A percentile compares a stretch with the other conserved stretches of the same genome.
Conservation (phyloP, 2,329 filamentous ascomycete genomes). For the Colletotrichum sp. region DNA sequence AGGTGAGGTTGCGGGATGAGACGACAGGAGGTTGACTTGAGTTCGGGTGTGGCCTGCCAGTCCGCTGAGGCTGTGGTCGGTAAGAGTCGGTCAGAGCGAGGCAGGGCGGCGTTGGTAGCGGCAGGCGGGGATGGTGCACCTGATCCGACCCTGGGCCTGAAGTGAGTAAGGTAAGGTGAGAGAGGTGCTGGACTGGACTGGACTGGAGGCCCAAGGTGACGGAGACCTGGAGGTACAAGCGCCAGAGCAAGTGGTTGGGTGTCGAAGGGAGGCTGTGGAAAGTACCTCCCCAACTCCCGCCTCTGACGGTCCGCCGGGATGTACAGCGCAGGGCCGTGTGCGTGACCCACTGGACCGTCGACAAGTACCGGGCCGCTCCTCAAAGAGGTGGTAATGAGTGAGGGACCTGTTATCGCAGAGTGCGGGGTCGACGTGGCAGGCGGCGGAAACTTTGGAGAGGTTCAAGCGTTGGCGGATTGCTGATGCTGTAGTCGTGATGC, state of each 20-base stretch:
- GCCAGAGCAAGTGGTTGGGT: background rate
- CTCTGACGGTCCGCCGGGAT: background rate
- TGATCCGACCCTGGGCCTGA: background rate
- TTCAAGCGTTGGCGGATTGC: background rate
- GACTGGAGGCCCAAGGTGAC: background rate
- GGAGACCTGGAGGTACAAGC: conserved; percentile 1
- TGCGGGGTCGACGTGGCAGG: conserved; percentile 5
- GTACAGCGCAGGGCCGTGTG: background rate
- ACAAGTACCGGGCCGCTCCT: conserved; percentile 1
- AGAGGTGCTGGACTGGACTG: background rate
- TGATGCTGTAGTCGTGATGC: background rate
- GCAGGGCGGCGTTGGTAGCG: conserved; percentile 11
- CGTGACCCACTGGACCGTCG: background rate
- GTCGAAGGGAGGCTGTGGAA: background rate
- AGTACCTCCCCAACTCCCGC: background rate
- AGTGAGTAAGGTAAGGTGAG: background rate
- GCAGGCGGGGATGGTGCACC: conserved; percentile 9
- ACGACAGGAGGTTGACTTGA: conserved; percentile 20
- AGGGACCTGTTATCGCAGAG: background rate
- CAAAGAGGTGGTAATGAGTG: background rate
- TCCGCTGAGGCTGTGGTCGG: conserved; percentile 18
- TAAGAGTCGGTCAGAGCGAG: conserved; percentile 17
- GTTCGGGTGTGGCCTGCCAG: conserved; percentile 13
- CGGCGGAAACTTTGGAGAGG: background rate
- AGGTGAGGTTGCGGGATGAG: conserved; percentile 18